Percentiles rank a stretch among this genome's conserved stretches.
Evolutionary conservation across 805 yeast species (phyloP).

Genomic region (Ogataea thermomethanolica): DNA sequence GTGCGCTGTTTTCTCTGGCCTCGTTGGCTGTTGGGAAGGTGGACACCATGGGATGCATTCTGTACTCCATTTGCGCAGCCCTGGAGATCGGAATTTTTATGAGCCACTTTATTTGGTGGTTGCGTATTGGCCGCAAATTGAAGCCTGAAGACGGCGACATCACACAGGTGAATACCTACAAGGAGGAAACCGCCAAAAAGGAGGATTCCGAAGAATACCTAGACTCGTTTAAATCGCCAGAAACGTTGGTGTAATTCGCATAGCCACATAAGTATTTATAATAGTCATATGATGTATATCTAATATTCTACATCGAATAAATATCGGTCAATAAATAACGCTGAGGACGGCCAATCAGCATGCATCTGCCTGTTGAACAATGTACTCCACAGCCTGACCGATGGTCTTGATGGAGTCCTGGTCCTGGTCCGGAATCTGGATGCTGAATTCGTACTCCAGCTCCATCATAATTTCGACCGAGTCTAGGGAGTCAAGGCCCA

Average conservation of each 20-base stretch:
- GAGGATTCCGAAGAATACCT: neutral
- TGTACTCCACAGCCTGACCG: conserved; percentile 88
- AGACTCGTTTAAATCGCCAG: neutral
- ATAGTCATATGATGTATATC: conserved; percentile 2
- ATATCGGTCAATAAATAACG: conserved; percentile 1
- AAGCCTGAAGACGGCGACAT: conserved; percentile 1
- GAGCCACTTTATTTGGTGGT: conserved; percentile 69
- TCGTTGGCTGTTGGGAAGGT: conserved; percentile 52
- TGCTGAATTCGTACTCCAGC: conserved; percentile 69
- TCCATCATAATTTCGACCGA: conserved; percentile 72
- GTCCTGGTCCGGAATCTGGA: conserved; percentile 83
- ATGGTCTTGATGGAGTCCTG: conserved; percentile 93
- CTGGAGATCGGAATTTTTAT: conserved; percentile 75
- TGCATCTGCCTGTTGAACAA: conserved; percentile 59
- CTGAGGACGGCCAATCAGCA: conserved; percentile 17
- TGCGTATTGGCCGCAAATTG: conserved; percentile 16
- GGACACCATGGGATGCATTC: conserved; percentile 76
- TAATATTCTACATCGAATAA: conserved; percentile 6
- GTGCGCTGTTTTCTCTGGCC: conserved; percentile 61
- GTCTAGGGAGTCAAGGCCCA: conserved; percentile 70
- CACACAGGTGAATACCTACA: conserved; percentile 1
- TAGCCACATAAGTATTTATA: neutral
- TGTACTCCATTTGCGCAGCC: conserved; percentile 69
- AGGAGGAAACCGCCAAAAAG: neutral
- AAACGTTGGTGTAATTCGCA: conserved; percentile 3